These are phyloP conservation scores for Kingdonia uniflora DNA, from an alignment of 164 flowering plant genomes.

Conservation along the genomic window DNA sequence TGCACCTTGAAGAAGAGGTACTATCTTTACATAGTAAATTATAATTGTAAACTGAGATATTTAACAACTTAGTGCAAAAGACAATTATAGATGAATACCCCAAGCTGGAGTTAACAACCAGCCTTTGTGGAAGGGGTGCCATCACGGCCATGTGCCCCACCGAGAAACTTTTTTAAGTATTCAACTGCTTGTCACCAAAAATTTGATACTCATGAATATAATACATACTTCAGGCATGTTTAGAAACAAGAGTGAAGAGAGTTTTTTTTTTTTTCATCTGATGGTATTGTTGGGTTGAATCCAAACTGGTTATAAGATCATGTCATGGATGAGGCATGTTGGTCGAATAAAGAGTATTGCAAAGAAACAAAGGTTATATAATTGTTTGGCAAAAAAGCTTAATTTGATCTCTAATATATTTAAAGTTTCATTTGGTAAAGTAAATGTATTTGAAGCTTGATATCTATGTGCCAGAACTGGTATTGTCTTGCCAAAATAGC, in stretches of 20 bases:
- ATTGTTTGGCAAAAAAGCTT: no score
- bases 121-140: no score
- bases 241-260: slow-evolving; percentile 30
- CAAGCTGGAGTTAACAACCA: slow-evolving; percentile 47
- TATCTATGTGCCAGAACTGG: no score
- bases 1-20: not conserved
- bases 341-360: slow-evolving; percentile 41
- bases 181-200: no score
- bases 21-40: no score
- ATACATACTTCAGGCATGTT: slow-evolving; percentile 38
- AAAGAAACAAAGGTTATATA: slow-evolving; percentile 2
- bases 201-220: no score
- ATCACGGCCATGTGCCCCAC: no score
- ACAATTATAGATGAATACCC: slow-evolving; percentile 23
- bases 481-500: not conserved
- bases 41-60: no score
- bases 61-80: no score
- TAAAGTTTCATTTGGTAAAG: not conserved
- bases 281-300: slow-evolving; percentile 26
- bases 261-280: slow-evolving; percentile 42
- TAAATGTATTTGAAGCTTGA: not conserved
- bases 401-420: no score
- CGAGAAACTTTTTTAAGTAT: no score
- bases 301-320: slow-evolving; percentile 31
- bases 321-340: slow-evolving; percentile 35